phyloP scores from a whole-genome alignment of 2,329 filamentous ascomycete genomes.

The Lecanicillium sp. region DNA sequence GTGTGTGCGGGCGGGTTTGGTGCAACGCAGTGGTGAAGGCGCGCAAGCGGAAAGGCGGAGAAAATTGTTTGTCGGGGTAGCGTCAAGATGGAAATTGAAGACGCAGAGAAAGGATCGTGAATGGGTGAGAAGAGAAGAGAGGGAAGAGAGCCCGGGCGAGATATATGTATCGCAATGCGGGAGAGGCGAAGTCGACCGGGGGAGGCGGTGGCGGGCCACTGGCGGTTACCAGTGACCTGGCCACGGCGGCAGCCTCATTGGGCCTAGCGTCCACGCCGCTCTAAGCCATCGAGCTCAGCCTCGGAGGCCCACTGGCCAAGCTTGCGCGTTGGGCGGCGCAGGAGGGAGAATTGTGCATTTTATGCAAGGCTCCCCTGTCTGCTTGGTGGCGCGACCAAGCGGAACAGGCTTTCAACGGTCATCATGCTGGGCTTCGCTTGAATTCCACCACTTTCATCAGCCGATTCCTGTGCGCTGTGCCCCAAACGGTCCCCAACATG shows the following conservation, averaged over 20 bases:
- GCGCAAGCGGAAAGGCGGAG: not conserved
- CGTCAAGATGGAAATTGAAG: too few species aligned
- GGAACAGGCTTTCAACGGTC: too few species aligned
- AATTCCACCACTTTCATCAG: too few species aligned
- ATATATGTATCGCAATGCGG: constrained; percentile 11
- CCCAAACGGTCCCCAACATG: too few species aligned
- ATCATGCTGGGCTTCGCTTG: too few species aligned
- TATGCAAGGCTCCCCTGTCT: constrained; percentile 1
- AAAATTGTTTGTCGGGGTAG: not conserved
- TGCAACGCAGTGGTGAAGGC: not conserved
- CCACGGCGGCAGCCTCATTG: not conserved
- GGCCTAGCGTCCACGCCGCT: constrained; percentile 8
- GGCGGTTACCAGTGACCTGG: not conserved
- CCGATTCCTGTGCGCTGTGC: too few species aligned
- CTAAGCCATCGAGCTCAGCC: constrained; percentile 13
- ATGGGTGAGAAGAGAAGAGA: not conserved
- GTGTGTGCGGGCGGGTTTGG: not conserved
- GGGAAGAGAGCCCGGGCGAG: not conserved
- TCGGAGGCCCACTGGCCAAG: not conserved
- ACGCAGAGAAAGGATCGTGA: not conserved
- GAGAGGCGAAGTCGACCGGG: constrained; percentile 8
- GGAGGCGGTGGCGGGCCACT: constrained; percentile 6
- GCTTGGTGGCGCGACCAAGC: too few species aligned
- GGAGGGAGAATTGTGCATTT: not conserved
- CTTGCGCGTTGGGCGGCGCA: not conserved